Evolutionary conservation across 1,284 basidiomycete genomes (phyloP).

Genomic region (Ustilago loliicola): DNA sequence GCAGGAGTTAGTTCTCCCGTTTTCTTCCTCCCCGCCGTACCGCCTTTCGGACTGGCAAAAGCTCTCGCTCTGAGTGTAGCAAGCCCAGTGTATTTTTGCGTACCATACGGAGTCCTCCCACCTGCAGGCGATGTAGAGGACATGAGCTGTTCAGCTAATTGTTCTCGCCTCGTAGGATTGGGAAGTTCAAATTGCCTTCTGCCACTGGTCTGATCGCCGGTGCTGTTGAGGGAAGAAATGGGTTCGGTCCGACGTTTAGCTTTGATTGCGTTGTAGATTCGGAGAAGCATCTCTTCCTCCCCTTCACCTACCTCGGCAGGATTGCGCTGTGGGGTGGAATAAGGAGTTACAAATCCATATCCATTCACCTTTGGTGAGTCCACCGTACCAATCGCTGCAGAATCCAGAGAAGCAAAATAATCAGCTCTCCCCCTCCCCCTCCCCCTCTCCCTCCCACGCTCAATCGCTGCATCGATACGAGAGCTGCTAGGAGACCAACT

Average conservation of each 20-base stretch:
- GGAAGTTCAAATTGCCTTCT: constrained; percentile 30
- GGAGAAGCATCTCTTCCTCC: constrained; percentile 30
- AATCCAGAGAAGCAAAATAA: constrained; percentile 8
- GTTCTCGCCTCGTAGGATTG: constrained; percentile 13
- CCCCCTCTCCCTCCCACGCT: constrained; percentile 6
- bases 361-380: constrained; percentile 54
- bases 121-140: constrained; percentile 5
- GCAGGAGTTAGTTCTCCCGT: constrained; percentile 33
- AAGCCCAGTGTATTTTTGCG: constrained; percentile 32
- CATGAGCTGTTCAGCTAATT: constrained; percentile 25
- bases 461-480: constrained; percentile 62
- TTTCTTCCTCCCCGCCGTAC: neutral
- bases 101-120: constrained; percentile 29
- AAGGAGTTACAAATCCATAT: constrained; percentile 60
- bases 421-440: constrained; percentile 12
- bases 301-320: neutral
- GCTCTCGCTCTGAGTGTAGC: neutral
- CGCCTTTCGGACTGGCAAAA: constrained; percentile 17
- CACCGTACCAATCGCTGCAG: neutral
- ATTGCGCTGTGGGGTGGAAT: constrained; percentile 31
- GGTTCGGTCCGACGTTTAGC: neutral
- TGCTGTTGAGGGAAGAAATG: neutral
- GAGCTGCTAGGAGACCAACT: constrained; percentile 56
- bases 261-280: constrained; percentile 36
- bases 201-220: neutral